Conservation (phyloP, 2,329 filamentous ascomycete species). For the Cryphonectria naterciae region DNA sequence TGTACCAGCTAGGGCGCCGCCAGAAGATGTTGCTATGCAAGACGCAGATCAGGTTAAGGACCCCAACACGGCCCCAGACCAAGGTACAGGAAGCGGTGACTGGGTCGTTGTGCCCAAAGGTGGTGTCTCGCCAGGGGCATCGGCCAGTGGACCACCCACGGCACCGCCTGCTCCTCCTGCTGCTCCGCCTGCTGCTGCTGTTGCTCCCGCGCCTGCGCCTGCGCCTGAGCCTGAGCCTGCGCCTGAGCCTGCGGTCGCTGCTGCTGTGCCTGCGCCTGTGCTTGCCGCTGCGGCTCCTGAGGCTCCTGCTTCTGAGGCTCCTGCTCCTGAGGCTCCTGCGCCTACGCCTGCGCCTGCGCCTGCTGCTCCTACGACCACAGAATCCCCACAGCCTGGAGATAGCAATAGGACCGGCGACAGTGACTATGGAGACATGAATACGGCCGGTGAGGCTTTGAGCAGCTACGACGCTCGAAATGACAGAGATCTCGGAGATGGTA, state of each 20-base stretch:
- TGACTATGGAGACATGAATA: conserved; percentile 70
- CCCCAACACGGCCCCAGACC: conserved; percentile 55
- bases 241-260: too few relatives aligned
- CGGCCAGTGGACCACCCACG: conserved; percentile 23
- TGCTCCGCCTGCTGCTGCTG: not conserved
- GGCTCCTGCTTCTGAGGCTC: too few relatives aligned
- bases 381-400: conserved; percentile 42
- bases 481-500: conserved; percentile 56
- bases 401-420: conserved; percentile 46
- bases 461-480: conserved; percentile 62
- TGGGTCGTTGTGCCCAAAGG: conserved; percentile 78
- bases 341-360: too few relatives aligned
- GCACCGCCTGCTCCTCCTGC: conserved; percentile 31
- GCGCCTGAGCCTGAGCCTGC: too few relatives aligned
- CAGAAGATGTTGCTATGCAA: conserved; percentile 49
- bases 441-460: conserved; percentile 72
- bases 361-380: conserved; percentile 1
- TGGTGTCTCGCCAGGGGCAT: conserved; percentile 45
- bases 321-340: too few relatives aligned
- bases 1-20: conserved; percentile 30
- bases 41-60: conserved; percentile 42
- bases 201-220: not conserved
- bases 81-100: conserved; percentile 62
- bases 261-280: too few relatives aligned
- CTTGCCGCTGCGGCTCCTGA: too few relatives aligned